These are phyloP conservation scores for Blumeriella jaapii DNA, from an alignment of 2,329 filamentous ascomycete species.

Conservation along the genomic window DNA sequence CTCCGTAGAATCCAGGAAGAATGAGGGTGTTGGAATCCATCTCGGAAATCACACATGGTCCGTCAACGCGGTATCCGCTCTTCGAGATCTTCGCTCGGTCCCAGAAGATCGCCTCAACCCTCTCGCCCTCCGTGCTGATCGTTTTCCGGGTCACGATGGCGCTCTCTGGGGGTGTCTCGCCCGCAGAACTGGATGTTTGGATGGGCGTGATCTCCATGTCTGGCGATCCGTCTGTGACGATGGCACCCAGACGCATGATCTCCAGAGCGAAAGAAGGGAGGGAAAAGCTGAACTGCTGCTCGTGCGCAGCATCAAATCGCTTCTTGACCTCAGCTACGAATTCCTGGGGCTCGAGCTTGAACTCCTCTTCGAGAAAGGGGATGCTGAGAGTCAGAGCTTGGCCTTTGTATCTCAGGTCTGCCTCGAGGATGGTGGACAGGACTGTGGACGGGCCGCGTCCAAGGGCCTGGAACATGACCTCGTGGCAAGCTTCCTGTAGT, in stretches of 20 bases:
- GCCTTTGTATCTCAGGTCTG: not conserved
- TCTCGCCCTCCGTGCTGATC: not conserved
- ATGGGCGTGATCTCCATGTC: not conserved
- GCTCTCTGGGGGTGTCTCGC: not conserved
- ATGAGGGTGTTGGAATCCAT: not conserved
- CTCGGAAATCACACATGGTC: not conserved
- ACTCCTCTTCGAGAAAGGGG: not conserved
- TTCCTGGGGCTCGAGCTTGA: not conserved
- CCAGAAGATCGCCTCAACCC: not conserved
- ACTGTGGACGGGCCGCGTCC: not conserved
- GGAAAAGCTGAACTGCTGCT: not conserved
- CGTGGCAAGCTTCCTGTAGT: not conserved
- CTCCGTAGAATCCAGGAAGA: not conserved
- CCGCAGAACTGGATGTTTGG: not conserved
- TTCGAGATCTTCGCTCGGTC: not conserved
- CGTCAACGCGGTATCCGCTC: not conserved
- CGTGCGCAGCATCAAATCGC: not conserved
- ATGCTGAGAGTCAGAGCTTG: not conserved
- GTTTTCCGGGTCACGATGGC: not conserved
- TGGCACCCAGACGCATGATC: not conserved
- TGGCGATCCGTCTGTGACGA: not conserved
- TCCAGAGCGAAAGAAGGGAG: not conserved
- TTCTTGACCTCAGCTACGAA: not conserved
- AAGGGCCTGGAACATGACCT: not conserved
- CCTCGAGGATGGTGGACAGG: not conserved